Evolutionary conservation across 2,329 filamentous ascomycete genomes (phyloP).

Genomic region (Penicillium hesseltinei): DNA sequence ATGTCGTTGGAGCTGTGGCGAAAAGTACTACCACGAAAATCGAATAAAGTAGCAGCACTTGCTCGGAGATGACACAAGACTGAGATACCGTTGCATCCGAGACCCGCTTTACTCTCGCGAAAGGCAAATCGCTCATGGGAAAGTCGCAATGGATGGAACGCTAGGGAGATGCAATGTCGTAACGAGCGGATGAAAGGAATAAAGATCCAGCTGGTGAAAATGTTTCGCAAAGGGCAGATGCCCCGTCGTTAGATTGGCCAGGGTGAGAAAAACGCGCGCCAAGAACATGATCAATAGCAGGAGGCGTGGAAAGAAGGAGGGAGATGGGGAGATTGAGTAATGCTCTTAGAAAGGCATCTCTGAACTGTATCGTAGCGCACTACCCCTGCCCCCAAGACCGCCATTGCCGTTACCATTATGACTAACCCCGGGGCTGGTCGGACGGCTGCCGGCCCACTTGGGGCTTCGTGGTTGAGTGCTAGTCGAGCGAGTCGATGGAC

Average conservation of each 20-base stretch:
- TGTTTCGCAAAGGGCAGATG: not conserved
- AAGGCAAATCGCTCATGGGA: slow-evolving; percentile 4
- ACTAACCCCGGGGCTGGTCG: slow-evolving; percentile 40
- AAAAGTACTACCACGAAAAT: not conserved
- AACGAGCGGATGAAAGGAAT: slow-evolving; percentile 2
- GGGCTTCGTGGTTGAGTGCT: slow-evolving; percentile 45
- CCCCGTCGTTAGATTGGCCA: not conserved
- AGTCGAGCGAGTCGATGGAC: slow-evolving; percentile 43
- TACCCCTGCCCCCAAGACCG: slow-evolving; percentile 33
- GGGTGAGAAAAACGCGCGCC: not conserved
- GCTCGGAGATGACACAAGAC: not conserved
- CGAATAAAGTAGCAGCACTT: not conserved
- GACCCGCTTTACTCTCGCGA: not conserved
- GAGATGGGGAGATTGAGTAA: not conserved
- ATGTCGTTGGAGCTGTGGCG: not conserved
- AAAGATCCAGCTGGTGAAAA: not conserved
- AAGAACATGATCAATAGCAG: not conserved
- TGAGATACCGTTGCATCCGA: not conserved
- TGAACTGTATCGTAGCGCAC: slow-evolving; percentile 41
- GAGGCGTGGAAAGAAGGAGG: not conserved
- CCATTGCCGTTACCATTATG: slow-evolving; percentile 34
- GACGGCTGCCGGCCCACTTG: slow-evolving; percentile 41
- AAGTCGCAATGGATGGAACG: slow-evolving; percentile 11
- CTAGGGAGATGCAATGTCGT: slow-evolving; percentile 17
- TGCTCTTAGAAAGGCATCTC: slow-evolving; percentile 31